Base-by-base conservation (phyloP, 495 filamentous ascomycete species). In the Penicillium macrosclerotiorum region DNA sequence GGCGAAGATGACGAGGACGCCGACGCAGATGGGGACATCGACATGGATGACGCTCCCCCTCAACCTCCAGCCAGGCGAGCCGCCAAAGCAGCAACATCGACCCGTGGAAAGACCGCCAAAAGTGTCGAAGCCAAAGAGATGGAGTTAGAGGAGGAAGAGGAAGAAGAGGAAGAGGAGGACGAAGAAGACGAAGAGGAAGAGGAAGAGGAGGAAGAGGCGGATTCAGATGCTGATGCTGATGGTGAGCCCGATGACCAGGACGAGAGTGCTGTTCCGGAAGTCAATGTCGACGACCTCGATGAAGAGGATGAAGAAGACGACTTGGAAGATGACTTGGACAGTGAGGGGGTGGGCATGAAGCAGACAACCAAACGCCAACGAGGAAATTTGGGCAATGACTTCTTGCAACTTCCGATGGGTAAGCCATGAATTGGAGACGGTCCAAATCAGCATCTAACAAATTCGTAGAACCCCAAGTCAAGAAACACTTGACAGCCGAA, bases 401-500 rank as follows among this genome's bases (percentile, higher is more conserved):
- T 91, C 40, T 64, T 97, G 65, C 89, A 94, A 55, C 72, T 98
- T 8, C 91, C 90, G 2, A 93, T 95, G 75, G 83, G 83, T 83
- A 73, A 51, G 69, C 49, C 29, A 35, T 41, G 33, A 9, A 22
- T 37, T 19, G 3, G 1, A 3, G 13, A 27, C n/a, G 2, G 44
- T n/a, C n/a, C n/a, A 19, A 18, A 22, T 17, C 23, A 19, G 31
- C 7, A 18, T 30, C 58, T 65, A 38, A 65, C 39, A n/a, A 6
- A 8, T 19, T 17, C 44, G 42, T 69, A 92, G 90, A 95, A 68
- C 88, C 91, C 17, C 90, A 94, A 74, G 86, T 86, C 42, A 96
- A 96, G 69, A 95, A 95, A 59, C 80, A 85, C 57, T 67, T 97
- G 30, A 96, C 92, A 1, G 91, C 89, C 0, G 93, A 97, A 60